Base-by-base conservation (phyloP, 2,329 filamentous ascomycete genomes). In the Tolypocladium paradoxum region DNA sequence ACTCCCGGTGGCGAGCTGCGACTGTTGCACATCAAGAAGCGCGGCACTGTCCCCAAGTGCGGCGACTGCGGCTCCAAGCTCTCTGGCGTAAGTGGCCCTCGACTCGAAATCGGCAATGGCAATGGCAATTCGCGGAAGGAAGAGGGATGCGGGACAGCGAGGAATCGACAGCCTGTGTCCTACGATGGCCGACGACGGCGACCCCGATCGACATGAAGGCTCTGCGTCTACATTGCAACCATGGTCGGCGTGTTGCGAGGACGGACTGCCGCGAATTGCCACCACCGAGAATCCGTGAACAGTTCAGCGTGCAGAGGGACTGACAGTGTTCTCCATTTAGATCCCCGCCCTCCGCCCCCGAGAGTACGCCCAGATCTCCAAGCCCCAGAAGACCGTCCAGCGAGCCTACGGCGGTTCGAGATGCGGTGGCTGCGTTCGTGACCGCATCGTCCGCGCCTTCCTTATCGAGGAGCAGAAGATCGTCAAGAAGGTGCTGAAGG, bases 391-490 rank as follows among this genome's bases (percentile, higher is more conserved):
- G 90, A 96, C 90, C 69, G 93, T 99, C 74, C 89, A 93, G 81
- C 90, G 93, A 69, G 91, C 93, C 70, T 99, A 99, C 76, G 91
- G 93, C 75, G 93, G 93, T 71, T 96, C 91, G 69, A 89, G 93
- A 84, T 99, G 93, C 82, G 90, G 88, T 72, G 93, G 90, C 83
- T 99, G 93, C 77, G 93, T 99, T 66, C 91, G 92, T 76, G 93
- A 99, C 82, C 88, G 93, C 68, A 89, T 99, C 66, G 90, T 96
- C 66, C 90, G 93, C 67, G 93, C 93, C 61, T 99, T 99, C 87
- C 80, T 99, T 75, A 97, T 99, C 64, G 95, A 99, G 83, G 93
- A 99, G 85, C 93, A 99, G 84, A 99, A 99, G 89, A 97, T 99
- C 69, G 93, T 99, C 78, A 99, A 99, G 90, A 99, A 99, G 89